These are phyloP conservation scores for Jacaranda mimosifolia DNA, from an alignment of 257 asterid genomes.

Conservation along the genomic window DNA sequence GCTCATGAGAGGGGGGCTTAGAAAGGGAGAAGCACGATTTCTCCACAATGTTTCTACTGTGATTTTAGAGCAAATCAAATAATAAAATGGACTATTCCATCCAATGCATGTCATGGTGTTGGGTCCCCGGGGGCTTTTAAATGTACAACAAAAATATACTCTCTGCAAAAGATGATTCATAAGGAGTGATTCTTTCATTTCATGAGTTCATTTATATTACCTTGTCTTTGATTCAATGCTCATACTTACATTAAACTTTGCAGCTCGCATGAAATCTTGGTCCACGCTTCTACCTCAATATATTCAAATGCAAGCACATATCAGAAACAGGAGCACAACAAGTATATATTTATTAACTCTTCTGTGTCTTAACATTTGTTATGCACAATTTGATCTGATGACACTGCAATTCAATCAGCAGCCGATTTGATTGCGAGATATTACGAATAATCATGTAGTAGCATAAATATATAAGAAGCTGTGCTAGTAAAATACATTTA, in stretches of 20 bases:
- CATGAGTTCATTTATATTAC: not conserved
- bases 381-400: too few relatives aligned
- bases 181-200: constrained; percentile 16
- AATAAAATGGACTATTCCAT: not conserved
- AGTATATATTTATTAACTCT: constrained; percentile 35
- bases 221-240: constrained; percentile 16
- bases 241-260: constrained; percentile 29
- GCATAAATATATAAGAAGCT: not conserved
- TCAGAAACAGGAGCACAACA: constrained; percentile 81
- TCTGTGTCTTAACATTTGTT: not conserved
- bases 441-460: not conserved
- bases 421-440: too few relatives aligned
- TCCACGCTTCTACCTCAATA: constrained; percentile 69
- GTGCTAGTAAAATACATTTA: not conserved
- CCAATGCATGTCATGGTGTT: not conserved
- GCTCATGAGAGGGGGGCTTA: not conserved
- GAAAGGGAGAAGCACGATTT: not conserved
- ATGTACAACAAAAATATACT: not conserved
- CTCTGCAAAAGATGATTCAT: not conserved
- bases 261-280: constrained; percentile 74
- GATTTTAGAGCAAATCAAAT: not conserved
- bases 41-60: not conserved
- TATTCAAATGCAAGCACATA: constrained; percentile 77
- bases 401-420: too few relatives aligned
- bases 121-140: not conserved